Evolutionary conservation across 2,329 filamentous ascomycete species (phyloP).

Genomic region (Paecilomyces dactylethromorphus): DNA sequence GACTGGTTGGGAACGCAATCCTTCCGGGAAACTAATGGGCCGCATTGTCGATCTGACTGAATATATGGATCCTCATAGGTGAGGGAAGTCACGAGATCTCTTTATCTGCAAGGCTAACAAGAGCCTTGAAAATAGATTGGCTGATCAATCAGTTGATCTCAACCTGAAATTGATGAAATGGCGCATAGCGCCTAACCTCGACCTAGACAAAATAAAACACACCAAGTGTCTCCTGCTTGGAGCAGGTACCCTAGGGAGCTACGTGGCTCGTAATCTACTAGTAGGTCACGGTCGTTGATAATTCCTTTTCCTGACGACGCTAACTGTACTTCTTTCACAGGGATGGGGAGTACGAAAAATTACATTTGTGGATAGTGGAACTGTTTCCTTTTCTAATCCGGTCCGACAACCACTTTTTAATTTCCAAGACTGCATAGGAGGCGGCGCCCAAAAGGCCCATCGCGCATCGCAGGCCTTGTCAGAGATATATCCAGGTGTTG

Average conservation of each 20-base stretch:
- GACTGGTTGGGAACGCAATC: constrained; percentile 89
- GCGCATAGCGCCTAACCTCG: constrained; percentile 82
- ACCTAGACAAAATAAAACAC: constrained; percentile 81
- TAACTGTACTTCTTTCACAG: constrained; percentile 15
- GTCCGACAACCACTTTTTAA: constrained; percentile 89
- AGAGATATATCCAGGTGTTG: constrained; percentile 85
- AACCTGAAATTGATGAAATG: constrained; percentile 99
- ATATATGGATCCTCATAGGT: constrained; percentile 81
- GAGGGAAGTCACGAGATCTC: constrained; percentile 1
- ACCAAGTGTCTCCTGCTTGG: constrained; percentile 87
- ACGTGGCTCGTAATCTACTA: constrained; percentile 85
- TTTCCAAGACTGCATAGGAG: constrained; percentile 80
- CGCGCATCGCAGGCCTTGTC: constrained; percentile 73
- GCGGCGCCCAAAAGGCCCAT: constrained; percentile 75
- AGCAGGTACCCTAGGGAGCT: constrained; percentile 87
- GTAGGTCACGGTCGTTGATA: constrained; percentile 18
- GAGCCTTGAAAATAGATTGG: constrained; percentile 46
- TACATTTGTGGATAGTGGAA: constrained; percentile 90
- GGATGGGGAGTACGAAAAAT: constrained; percentile 95
- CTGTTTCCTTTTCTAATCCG: constrained; percentile 92
- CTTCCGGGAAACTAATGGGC: constrained; percentile 67
- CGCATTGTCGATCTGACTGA: constrained; percentile 77
- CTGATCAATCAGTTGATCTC: constrained; percentile 89
- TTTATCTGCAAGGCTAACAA: not conserved
- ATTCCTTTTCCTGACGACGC: not conserved